Percentiles rank a stretch among this genome's conserved stretches.
Conservation (phyloP, 2,329 filamentous ascomycete species). For the Paracorniculantispora psalliotae region DNA sequence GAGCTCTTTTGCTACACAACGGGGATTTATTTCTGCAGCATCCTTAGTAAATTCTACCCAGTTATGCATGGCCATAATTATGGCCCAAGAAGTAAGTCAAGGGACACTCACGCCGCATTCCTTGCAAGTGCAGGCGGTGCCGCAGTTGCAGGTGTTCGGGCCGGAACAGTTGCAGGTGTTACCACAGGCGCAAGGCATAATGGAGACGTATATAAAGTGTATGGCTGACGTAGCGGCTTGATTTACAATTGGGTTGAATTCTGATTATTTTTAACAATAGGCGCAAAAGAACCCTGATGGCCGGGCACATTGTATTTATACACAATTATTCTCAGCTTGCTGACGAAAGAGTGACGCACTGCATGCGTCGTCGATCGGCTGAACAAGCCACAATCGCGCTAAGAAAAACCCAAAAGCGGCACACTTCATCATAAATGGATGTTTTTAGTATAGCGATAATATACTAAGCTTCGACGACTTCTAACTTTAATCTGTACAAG, state of each 20-base stretch:
- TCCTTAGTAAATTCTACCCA: not conserved
- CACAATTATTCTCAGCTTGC: not conserved
- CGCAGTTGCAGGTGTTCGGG: constrained; percentile 9
- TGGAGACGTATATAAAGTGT: too few relatives aligned
- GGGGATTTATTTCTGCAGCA: not conserved
- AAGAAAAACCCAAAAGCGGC: too few relatives aligned
- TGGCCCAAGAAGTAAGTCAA: too few relatives aligned
- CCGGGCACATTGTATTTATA: not conserved
- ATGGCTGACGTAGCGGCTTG: not conserved
- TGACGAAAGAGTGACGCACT: not conserved
- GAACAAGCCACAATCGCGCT: not conserved
- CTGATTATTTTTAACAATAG: too few relatives aligned
- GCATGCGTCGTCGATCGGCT: not conserved
- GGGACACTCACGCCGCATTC: constrained; percentile 12
- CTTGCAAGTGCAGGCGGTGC: constrained; percentile 13
- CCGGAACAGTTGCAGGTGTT: constrained; percentile 9
- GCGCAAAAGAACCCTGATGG: not conserved
- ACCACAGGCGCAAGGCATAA: constrained; percentile 13
- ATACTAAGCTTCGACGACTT: not conserved
- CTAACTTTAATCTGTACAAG: not conserved
- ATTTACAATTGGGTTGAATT: too few relatives aligned
- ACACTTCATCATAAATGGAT: too few relatives aligned
- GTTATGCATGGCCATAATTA: too few relatives aligned
- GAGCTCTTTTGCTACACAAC: too few relatives aligned
- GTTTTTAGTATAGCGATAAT: not conserved